Evolutionary conservation across 495 filamentous ascomycete species (phyloP), one percentile per base, ranked within the genome.

Genomic region (Trichoderma reesei): DNA sequence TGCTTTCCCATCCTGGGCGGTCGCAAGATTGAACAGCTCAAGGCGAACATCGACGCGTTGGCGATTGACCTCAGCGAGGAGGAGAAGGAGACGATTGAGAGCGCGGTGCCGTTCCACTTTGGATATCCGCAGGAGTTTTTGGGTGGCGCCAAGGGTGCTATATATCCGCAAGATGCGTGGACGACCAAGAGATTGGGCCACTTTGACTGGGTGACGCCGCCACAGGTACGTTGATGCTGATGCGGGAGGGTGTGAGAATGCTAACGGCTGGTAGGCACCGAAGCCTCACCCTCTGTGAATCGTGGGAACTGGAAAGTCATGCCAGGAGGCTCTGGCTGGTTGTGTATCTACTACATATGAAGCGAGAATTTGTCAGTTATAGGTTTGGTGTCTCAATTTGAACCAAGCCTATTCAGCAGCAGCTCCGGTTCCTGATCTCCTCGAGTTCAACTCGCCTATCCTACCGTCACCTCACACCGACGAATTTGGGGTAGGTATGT

Each of bases 1-100:
- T 73, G 78, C 44, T 83, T 79, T 66, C 82, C 81, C 14, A 79
- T 85, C 37, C 72, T 82, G 38, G 82, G 82, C 13, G 79, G 84
- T 3, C 72, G 85, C 10, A 89, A 85, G 70, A 70, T 88, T 59
- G 82, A 85, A 68, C 85, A 90, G 68, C 70, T 90, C 26, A 76
- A 82, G 64, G 80, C 79, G 51, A 90, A 89, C 60, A 85, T 89
- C 61, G 75, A 84, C 66, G 84, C 82, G 0, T 70, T 90, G 59
- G 73, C 64, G 0, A 75, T 90, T 38, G 71, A 72, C 0, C 70
- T 90, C 46, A 80, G 78, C 7, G 51, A 10, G 44, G 51, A 56
- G 9, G 51, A 56, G 11, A 56, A 14, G 11, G 26, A 56, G 11
- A 9, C 51, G 26, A 56, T 56, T 56, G 51, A 56, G 26, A 34